These are phyloP conservation scores for Arachnomyces sp. DNA, from an alignment of 2,329 filamentous ascomycete species.

Conservation along the genomic window DNA sequence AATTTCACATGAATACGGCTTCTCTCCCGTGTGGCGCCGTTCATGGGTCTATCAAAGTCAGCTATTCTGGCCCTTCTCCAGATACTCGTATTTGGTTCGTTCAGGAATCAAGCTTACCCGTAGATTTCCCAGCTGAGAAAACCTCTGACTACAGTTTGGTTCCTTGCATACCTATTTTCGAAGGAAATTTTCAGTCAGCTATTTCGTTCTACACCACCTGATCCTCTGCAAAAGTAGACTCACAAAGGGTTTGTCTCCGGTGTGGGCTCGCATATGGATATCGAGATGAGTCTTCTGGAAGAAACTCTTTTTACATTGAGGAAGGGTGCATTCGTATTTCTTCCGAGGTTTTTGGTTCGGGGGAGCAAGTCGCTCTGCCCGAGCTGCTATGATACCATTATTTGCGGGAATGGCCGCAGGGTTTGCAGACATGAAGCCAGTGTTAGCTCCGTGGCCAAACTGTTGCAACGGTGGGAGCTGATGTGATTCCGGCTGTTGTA, in stretches of 20 bases:
- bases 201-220: no score
- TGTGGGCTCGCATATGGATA: constrained; percentile 82
- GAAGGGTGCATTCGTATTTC: constrained; percentile 67
- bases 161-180: constrained; percentile 56
- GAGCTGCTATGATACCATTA: constrained; percentile 12
- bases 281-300: constrained; percentile 88
- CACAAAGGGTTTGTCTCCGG: constrained; percentile 83
- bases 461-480: constrained; percentile 30
- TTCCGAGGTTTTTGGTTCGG: constrained; percentile 38
- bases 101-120: constrained; percentile 50
- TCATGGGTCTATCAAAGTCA: constrained; percentile 68
- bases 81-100: no score
- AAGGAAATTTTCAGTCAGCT: background rate
- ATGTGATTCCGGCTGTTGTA: constrained; percentile 19
- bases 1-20: constrained; percentile 69
- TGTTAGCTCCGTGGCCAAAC: constrained; percentile 19
- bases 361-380: constrained; percentile 24
- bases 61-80: no score
- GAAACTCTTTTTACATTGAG: constrained; percentile 73
- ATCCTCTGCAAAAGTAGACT: constrained; percentile 32
- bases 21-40: constrained; percentile 78
- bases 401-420: constrained; percentile 4
- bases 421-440: constrained; percentile 14
- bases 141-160: constrained; percentile 65
- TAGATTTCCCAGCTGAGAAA: constrained; percentile 85